These are phyloP conservation scores for Syncephalastrum monosporum DNA, from an alignment of 371 early-diverging fungal genomes.

Conservation along the genomic window DNA sequence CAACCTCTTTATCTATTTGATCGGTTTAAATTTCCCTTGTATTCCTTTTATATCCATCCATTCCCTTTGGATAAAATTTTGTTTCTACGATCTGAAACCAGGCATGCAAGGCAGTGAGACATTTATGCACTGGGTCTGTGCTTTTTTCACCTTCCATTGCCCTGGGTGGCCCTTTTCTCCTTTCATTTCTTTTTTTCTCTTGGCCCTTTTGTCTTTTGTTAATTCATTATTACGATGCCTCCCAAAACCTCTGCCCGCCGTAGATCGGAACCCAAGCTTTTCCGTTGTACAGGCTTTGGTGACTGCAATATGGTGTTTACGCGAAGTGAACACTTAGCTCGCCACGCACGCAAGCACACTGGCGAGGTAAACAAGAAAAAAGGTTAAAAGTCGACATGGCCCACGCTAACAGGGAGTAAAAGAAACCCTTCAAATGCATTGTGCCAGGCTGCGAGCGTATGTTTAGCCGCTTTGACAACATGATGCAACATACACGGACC, in stretches of 20 bases:
- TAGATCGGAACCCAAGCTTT: slow-evolving; percentile 41
- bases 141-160: too few relatives aligned
- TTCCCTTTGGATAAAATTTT: too few relatives aligned
- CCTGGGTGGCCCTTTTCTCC: slow-evolving; percentile 2
- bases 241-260: slow-evolving; percentile 8
- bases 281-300: slow-evolving; percentile 56
- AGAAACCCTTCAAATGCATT: slow-evolving; percentile 56
- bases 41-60: too few relatives aligned
- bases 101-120: slow-evolving; percentile 1
- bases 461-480: slow-evolving; percentile 60
- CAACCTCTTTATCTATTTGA: too few relatives aligned
- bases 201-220: background rate
- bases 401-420: background rate
- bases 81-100: background rate
- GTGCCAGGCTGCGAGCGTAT: slow-evolving; percentile 51
- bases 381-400: background rate
- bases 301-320: slow-evolving; percentile 60
- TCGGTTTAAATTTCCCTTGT: too few relatives aligned
- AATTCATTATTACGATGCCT: slow-evolving; percentile 10
- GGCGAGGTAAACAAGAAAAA: slow-evolving; percentile 40
- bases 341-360: slow-evolving; percentile 54
- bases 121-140: background rate
- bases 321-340: slow-evolving; percentile 57
- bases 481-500: slow-evolving; percentile 62
- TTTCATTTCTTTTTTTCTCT: slow-evolving; percentile 4